These are phyloP conservation scores for Ceratocystis papillata DNA, from an alignment of 2,329 filamentous ascomycete genomes.

Conservation along the genomic window DNA sequence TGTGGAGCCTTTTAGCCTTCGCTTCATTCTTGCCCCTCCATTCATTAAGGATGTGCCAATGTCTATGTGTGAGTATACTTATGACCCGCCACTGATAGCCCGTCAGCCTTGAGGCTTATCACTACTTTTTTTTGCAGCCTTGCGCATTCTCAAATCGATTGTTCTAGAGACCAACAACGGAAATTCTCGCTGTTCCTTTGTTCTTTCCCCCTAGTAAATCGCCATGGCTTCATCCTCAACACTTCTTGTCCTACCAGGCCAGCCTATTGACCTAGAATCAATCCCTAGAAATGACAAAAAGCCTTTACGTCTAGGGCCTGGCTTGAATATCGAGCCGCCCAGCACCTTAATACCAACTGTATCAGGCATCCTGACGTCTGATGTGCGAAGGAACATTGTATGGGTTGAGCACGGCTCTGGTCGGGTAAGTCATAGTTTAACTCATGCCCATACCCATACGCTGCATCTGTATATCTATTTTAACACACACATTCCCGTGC, in stretches of 20 bases:
- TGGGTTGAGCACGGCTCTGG: constrained; percentile 64
- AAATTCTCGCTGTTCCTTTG: background rate
- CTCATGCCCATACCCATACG: background rate
- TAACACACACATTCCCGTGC: constrained; percentile 9
- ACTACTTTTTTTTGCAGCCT: constrained; percentile 17
- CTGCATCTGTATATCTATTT: constrained; percentile 13
- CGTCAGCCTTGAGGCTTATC: constrained; percentile 19
- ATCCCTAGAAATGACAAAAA: constrained; percentile 59
- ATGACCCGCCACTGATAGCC: background rate
- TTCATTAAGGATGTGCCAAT: background rate
- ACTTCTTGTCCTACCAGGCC: constrained; percentile 73
- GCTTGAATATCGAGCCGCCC: constrained; percentile 72
- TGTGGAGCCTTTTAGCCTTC: constrained; percentile 17
- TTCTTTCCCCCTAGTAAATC: background rate
- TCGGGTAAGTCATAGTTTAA: constrained; percentile 43
- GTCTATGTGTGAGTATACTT: constrained; percentile 10
- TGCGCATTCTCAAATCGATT: background rate
- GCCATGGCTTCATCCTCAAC: constrained; percentile 47
- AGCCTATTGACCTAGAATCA: constrained; percentile 53
- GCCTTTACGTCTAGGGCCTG: constrained; percentile 71
- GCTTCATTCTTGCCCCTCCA: constrained; percentile 21
- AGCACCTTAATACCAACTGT: constrained; percentile 58
- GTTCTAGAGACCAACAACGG: background rate
- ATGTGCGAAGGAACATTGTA: constrained; percentile 63
- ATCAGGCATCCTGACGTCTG: constrained; percentile 54